Evolutionary conservation across 2,329 filamentous ascomycete genomes (phyloP).

Genomic region (Trichoderma simmonsii): DNA sequence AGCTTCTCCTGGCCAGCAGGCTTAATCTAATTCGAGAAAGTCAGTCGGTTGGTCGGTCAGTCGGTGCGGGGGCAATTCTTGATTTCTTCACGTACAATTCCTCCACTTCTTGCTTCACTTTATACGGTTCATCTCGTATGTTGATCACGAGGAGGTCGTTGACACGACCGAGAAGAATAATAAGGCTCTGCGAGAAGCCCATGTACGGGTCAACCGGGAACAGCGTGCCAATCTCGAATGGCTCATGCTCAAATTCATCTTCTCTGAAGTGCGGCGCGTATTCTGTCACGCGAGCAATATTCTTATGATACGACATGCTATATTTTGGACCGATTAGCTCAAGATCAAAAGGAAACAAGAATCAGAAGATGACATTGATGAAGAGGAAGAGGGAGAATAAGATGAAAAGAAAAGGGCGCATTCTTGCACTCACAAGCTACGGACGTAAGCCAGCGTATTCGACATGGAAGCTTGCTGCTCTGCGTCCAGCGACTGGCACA

Average conservation of each 20-base stretch:
- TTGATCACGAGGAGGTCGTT: neutral
- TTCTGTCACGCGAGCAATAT: constrained; percentile 8
- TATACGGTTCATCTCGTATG: neutral
- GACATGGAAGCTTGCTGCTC: constrained; percentile 8
- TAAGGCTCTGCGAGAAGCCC: constrained; percentile 15
- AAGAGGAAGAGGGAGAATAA: neutral
- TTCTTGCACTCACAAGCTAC: constrained; percentile 8
- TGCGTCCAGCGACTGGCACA: neutral
- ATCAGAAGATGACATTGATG: too few relatives aligned
- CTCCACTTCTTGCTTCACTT: neutral
- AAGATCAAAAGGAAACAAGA: too few relatives aligned
- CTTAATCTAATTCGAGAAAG: neutral
- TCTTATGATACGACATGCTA: constrained; percentile 16
- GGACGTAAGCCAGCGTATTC: constrained; percentile 2
- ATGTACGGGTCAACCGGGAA: constrained; percentile 6
- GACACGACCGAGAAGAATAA: constrained; percentile 4
- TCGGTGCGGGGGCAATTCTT: neutral
- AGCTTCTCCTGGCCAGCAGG: constrained; percentile 2
- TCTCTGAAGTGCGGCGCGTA: neutral
- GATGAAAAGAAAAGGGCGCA: neutral
- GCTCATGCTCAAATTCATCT: neutral
- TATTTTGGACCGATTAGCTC: neutral
- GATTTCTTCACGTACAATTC: neutral
- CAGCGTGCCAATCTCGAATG: neutral
- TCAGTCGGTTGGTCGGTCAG: too few relatives aligned